phyloP scores from a whole-genome alignment of 495 filamentous ascomycete genomes.

The Ascobolus immersus region DNA sequence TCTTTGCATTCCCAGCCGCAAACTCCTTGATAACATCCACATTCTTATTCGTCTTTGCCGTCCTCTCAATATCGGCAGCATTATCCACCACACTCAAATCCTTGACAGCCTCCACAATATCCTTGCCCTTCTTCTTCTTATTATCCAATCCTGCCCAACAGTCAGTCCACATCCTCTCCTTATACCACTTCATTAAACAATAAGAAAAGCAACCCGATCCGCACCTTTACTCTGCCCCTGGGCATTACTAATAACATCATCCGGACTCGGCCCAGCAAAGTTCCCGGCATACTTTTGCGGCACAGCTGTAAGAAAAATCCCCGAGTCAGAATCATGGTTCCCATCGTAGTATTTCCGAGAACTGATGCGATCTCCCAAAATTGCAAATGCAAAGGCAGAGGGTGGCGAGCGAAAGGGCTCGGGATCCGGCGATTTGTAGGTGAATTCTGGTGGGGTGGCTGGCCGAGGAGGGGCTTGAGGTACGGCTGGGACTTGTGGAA shows the following conservation, averaged over 20 bases:
- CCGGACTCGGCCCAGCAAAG: constrained; percentile 79
- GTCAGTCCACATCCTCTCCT: not conserved
- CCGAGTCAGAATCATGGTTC: constrained; percentile 1
- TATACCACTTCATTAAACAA: not conserved
- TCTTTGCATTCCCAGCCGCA: constrained; percentile 47
- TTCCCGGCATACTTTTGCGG: constrained; percentile 22
- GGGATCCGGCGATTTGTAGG: not conserved
- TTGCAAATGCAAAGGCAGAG: constrained; percentile 16
- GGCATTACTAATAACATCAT: constrained; percentile 67
- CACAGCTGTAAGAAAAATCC: constrained; percentile 6
- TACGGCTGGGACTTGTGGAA: no score
- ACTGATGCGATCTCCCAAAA: constrained; percentile 16
- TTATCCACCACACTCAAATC: constrained; percentile 36
- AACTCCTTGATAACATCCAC: constrained; percentile 66
- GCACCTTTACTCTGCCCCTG: constrained; percentile 67
- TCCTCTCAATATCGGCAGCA: constrained; percentile 17
- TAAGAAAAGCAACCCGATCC: constrained; percentile 27
- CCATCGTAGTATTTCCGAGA: constrained; percentile 6
- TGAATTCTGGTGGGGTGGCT: constrained; percentile 7
- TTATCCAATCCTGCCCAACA: constrained; percentile 17
- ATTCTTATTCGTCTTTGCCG: constrained; percentile 59
- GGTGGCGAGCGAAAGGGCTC: constrained; percentile 13
- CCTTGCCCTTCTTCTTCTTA: constrained; percentile 19
- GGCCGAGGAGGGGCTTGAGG: not conserved
- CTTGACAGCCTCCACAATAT: constrained; percentile 25